Evolutionary conservation across 257 asterid species (phyloP), one percentile per base, ranked within the genome.

Genomic region (Solanum okadae): DNA sequence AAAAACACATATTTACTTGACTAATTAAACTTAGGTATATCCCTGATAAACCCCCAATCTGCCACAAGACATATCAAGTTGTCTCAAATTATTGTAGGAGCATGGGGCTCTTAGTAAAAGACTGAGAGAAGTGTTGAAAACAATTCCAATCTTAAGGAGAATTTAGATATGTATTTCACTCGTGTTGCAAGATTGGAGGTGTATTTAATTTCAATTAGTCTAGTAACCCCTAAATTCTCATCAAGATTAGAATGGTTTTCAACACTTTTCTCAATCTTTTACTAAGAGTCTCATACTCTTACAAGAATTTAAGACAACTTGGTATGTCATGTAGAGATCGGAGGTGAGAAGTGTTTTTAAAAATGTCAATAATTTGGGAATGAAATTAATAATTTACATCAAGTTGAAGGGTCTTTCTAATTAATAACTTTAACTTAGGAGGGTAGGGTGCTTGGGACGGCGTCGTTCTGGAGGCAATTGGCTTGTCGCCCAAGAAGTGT

Each of bases 401-500:
- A 49, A 15, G 1, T 49, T 0, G 22, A 49, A 16, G 1, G 63
- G 0, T 16, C 0, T 52, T 6, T 52, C 10, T 52, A 18, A 6
- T 6, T 16, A 52, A 52, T 52, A 29, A 68, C 40, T 37, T 37
- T 2, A 22, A 2, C 44, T 40, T 40, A 40, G 13, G 44, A 8
- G 6, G 13, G 25, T 20, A 23, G 75, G 25, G 78, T 34, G 15
- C 2, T 34, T 35, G 29, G 44, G 46, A 16, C 70, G 68, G 20
- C 86, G 40, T 33, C 29, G 6, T 14, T 7, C 23, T 5, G 0
- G n/a, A 25, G 5, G 61, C 25, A 15, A 15, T 65, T 85, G 49
- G 87, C 87, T 85, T 85, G 87, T n/a, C 23, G 40, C 65, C 78
- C 87, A 85, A 85, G 87, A 85, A 65, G 87, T 22, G 56, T 22